A percentile compares a stretch with the other conserved stretches of the same genome.
phyloP scores from a whole-genome alignment of 2,329 filamentous ascomycete genomes.

The Alternaria viburni region DNA sequence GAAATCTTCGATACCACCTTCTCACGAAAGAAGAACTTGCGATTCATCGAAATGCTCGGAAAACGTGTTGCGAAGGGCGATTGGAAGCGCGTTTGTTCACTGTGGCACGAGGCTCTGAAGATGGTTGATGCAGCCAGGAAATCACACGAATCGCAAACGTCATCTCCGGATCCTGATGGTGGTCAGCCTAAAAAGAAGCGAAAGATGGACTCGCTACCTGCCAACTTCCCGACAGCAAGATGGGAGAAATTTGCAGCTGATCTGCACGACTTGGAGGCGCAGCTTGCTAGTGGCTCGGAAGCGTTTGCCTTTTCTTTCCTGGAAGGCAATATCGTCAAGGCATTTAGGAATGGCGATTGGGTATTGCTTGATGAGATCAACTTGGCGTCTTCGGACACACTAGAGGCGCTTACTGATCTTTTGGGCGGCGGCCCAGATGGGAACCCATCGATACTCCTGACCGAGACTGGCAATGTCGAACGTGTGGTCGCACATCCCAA shows the following conservation, averaged over 20 bases:
- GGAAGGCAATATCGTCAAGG: conserved; percentile 94
- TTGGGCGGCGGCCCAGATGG: conserved; percentile 74
- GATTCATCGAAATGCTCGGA: conserved; percentile 77
- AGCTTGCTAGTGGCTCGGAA: conserved; percentile 74
- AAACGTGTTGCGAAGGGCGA: conserved; percentile 82
- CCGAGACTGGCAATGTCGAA: conserved; percentile 92
- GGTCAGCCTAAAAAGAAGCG: conserved; percentile 77
- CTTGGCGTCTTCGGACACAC: conserved; percentile 88
- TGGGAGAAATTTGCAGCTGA: conserved; percentile 83
- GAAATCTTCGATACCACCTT: conserved; percentile 88
- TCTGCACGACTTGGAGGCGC: conserved; percentile 78
- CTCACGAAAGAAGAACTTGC: conserved; percentile 81
- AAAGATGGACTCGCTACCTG: conserved; percentile 62
- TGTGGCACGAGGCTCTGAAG: conserved; percentile 88
- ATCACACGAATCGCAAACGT: conserved; percentile 50
- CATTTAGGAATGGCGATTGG: conserved; percentile 96
- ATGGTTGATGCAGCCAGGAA: conserved; percentile 71
- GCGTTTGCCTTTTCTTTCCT: conserved; percentile 93
- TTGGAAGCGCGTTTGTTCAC: conserved; percentile 83
- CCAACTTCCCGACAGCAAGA: conserved; percentile 64
- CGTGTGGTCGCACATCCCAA: conserved; percentile 87
- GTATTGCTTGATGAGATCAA: conserved; percentile 97
- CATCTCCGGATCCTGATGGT: conserved; percentile 50
- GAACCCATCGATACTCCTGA: conserved; percentile 82
- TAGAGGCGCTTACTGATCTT: conserved; percentile 92